Evolutionary conservation across 2,329 filamentous ascomycete species (phyloP).

Genomic region (Pseudohalonectria lignicola): DNA sequence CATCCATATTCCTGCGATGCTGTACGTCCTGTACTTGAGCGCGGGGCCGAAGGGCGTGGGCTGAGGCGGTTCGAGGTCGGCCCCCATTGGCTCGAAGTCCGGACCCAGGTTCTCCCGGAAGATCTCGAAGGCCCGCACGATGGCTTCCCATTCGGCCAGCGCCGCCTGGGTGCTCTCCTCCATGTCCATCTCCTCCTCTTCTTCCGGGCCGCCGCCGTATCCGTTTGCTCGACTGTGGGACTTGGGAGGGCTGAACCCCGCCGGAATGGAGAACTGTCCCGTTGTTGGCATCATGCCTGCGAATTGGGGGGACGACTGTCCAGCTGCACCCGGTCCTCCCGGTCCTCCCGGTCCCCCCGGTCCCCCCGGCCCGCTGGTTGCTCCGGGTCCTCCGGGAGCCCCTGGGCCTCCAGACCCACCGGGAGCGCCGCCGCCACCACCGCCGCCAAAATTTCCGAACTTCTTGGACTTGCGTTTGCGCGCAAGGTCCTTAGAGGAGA

Average conservation of each 20-base stretch:
- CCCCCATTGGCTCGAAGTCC: conserved; percentile 64
- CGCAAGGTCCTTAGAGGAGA: conserved; percentile 63
- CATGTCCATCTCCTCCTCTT: conserved; percentile 44
- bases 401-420: conserved; percentile 2
- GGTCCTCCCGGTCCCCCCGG: conserved; percentile 5
- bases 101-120: conserved; percentile 57
- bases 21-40: conserved; percentile 72
- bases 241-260: conserved; percentile 41
- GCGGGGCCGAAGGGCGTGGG: conserved; percentile 74
- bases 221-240: too few species aligned
- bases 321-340: conserved; percentile 3
- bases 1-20: conserved; percentile 80
- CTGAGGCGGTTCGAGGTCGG: conserved; percentile 51
- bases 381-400: conserved; percentile 12
- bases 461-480: conserved; percentile 64
- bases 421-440: conserved; percentile 20
- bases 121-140: conserved; percentile 58
- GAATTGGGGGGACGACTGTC: conserved; percentile 33
- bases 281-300: conserved; percentile 44
- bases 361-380: conserved; percentile 1
- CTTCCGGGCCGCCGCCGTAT: too few species aligned
- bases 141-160: conserved; percentile 65
- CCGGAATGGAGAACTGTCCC: conserved; percentile 36
- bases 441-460: conserved; percentile 39
- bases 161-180: conserved; percentile 58